phyloP scores from a whole-genome alignment of 345 rosid genomes.

The Melaleuca alternifolia region DNA sequence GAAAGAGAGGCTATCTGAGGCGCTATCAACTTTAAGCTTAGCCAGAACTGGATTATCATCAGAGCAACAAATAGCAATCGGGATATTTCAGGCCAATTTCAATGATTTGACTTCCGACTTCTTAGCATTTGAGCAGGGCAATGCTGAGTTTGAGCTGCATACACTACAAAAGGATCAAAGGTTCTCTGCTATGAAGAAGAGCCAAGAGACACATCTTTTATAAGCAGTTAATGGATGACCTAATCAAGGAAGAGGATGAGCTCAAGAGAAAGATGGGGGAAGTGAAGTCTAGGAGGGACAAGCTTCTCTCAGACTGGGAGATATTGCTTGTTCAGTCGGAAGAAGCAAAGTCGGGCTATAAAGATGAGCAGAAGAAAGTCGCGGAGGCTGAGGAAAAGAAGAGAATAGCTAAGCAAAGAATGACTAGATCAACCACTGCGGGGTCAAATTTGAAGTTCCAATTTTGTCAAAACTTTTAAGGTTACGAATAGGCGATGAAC shows the following conservation, averaged over 20 bases:
- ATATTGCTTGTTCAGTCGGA: not conserved
- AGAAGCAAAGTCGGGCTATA: not conserved
- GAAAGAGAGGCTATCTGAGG: not conserved
- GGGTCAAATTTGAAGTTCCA: conserved; percentile 3
- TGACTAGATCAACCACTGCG: not conserved
- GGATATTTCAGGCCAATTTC: not conserved
- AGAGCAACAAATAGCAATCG: not conserved
- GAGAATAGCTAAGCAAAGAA: not conserved
- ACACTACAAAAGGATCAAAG: not conserved
- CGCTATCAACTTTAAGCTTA: not conserved
- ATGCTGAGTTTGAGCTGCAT: not conserved
- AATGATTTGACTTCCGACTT: not conserved
- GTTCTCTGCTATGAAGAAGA: not conserved
- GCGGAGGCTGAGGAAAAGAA: not conserved
- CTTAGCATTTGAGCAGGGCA: not conserved
- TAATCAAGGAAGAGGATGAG: not conserved
- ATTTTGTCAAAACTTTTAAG: not conserved
- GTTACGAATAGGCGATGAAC: not conserved
- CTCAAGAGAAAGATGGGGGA: not conserved
- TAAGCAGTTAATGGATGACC: not conserved
- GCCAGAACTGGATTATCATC: not conserved
- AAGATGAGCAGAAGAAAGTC: not conserved
- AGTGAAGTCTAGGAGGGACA: not conserved
- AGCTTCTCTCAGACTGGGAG: not conserved
- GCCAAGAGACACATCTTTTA: not conserved